Percentiles rank a stretch among this genome's conserved stretches.
phyloP scores from a whole-genome alignment of 176 grass and related monocot genomes.

The Phoenix dactylifera region DNA sequence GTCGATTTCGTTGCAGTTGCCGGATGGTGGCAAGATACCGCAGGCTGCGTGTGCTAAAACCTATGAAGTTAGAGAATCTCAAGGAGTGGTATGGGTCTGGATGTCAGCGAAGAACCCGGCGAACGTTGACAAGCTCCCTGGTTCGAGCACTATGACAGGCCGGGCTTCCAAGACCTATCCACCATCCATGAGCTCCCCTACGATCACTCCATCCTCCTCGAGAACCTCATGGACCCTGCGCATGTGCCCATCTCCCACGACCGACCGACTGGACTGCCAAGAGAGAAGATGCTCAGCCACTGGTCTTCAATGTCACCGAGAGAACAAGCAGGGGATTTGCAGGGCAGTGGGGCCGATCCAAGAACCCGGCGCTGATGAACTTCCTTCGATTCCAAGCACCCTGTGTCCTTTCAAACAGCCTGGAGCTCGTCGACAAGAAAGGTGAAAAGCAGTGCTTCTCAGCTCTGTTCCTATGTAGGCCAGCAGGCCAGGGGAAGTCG shows the following conservation, averaged over 20 bases:
- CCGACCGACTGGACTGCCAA: constrained; percentile 91
- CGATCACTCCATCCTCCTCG: constrained; percentile 96
- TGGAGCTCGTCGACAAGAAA: constrained; percentile 50
- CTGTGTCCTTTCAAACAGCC: constrained; percentile 63
- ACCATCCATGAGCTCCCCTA: constrained; percentile 87
- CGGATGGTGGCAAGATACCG: constrained; percentile 73
- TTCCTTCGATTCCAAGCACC: constrained; percentile 65
- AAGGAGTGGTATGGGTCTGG: constrained; percentile 92
- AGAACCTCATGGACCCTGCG: constrained; percentile 96
- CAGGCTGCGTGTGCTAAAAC: constrained; percentile 50
- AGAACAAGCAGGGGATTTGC: constrained; percentile 56
- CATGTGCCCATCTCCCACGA: constrained; percentile 96
- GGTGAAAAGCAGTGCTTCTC: constrained; percentile 48
- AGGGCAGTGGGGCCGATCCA: constrained; percentile 41
- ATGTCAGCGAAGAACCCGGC: constrained; percentile 55
- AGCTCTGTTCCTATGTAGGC: constrained; percentile 77
- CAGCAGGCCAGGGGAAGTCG: constrained; percentile 65
- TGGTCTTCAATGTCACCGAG: constrained; percentile 69
- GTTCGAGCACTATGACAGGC: constrained; percentile 60
- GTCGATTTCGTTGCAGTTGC: constrained; percentile 31
- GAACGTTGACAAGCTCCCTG: constrained; percentile 41
- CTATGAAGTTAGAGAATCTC: constrained; percentile 81
- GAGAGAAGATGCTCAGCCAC: constrained; percentile 80
- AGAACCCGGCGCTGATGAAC: constrained; percentile 32
- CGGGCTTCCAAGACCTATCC: constrained; percentile 65